phyloP scores from a whole-genome alignment of 495 filamentous ascomycete species.

The Physcia stellaris region DNA sequence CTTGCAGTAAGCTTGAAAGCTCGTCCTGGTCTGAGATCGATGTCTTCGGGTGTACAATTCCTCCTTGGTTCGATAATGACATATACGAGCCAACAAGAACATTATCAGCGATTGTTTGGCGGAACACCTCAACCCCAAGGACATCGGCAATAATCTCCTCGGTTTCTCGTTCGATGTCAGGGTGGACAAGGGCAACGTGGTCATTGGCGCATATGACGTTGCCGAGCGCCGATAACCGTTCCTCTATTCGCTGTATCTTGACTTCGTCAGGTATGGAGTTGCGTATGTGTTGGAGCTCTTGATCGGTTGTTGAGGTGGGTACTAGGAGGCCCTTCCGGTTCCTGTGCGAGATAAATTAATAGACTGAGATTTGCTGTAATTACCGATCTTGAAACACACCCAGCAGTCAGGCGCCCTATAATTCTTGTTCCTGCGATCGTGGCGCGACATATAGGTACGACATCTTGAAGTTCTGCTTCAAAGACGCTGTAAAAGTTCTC shows the following conservation, averaged over 20 bases:
- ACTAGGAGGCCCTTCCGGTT: conserved; percentile 95
- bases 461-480: conserved; percentile 92
- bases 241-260: conserved; percentile 91
- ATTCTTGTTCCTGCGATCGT: conserved; percentile 97
- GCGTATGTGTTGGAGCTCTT: conserved; percentile 92
- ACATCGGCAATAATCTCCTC: conserved; percentile 95
- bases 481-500: conserved; percentile 99
- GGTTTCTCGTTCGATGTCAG: conserved; percentile 92
- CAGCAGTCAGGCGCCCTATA: conserved; percentile 86
- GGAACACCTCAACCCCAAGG: conserved; percentile 94
- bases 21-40: conserved; percentile 95
- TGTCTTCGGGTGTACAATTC: conserved; percentile 94
- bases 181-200: conserved; percentile 89
- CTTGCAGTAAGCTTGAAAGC: conserved; percentile 82
- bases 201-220: conserved; percentile 97
- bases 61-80: conserved; percentile 89
- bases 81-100: conserved; percentile 94
- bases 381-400: conserved; percentile 60
- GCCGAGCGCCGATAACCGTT: conserved; percentile 85
- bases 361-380: too few species aligned
- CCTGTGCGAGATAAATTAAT: too few species aligned
- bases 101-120: conserved; percentile 94
- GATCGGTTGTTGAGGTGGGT: conserved; percentile 89
- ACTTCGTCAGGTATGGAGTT: conserved; percentile 84
- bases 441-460: conserved; percentile 92